Base-by-base conservation (phyloP, 495 filamentous ascomycete species). In the Aspergillus funiculosus region DNA sequence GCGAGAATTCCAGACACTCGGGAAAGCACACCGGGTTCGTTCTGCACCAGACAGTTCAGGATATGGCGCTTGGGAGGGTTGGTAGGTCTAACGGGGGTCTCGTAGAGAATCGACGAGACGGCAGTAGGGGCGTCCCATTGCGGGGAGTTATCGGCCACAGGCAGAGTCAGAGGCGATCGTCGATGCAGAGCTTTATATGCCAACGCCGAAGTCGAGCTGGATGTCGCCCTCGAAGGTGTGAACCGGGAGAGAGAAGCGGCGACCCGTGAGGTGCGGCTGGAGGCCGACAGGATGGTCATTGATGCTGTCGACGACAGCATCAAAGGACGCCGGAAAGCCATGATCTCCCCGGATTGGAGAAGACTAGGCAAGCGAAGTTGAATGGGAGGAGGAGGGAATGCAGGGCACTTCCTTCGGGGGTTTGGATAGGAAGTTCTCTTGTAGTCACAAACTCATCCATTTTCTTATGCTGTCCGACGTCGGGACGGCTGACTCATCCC, bases 141-240 rank as follows among this genome's bases (percentile, higher is more conserved):
- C 19, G 87, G 81, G 15, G 86, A 79, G 27, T 77, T 54, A 51
- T 92, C 86, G 50, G 72, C 69, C 14, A 81, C 81, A 39, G 92
- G 91, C 30, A 96, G 82, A 15, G 83, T 79, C 28, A 87, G 82
- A 34, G 85, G 80, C 26, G 87, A 82, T 30, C 90, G 87, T 48
- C 86, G 87, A 61, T 95, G 92, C 52, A 96, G 78, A 56, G 92
- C 87, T 76, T 98, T 98, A 81, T 98, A 98, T 57, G 89, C 89
- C 51, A 97, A 77, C 35, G 92, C 91, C 26, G 87, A 88, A 55
- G 91, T 97, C 32, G 91, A 94, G 60, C 79, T 67, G 43, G 61
- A 71, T 0, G 70, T 71, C 34, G 64, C 54, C 39, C 67, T 59
- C 52, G 50, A 37, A 27, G 56, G 50, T 36, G 59, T 63, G 55